Conservation (phyloP, 345 rosid species). For the Ceriops tagal region DNA sequence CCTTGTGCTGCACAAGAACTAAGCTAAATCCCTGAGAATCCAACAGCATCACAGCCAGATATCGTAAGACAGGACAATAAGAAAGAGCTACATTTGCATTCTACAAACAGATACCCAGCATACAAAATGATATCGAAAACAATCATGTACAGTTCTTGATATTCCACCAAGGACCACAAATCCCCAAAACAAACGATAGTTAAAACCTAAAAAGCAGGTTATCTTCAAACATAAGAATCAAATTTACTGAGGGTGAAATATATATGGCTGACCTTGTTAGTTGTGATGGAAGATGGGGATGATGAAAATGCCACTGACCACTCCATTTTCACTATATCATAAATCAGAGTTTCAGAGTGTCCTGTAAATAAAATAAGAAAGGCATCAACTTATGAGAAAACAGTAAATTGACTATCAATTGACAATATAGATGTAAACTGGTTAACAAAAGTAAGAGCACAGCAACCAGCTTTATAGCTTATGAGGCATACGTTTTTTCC, state of each 20-base stretch:
- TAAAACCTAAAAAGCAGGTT: not conserved
- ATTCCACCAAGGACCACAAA: not conserved
- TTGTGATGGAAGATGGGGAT: conserved; percentile 63
- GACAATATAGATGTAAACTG: not conserved
- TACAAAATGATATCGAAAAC: not conserved
- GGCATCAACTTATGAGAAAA: not conserved
- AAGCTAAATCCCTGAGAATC: conserved; percentile 78
- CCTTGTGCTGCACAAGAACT: conserved; percentile 83
- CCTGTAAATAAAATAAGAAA: conserved; percentile 42
- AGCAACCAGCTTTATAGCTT: conserved; percentile 14
- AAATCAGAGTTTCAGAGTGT: conserved; percentile 79
- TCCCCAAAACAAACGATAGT: not conserved
- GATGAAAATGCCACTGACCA: conserved; percentile 82
- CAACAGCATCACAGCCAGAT: not conserved
- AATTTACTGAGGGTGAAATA: not conserved
- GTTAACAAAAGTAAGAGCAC: not conserved
- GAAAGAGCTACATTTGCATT: not conserved
- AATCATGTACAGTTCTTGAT: not conserved
- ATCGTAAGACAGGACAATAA: not conserved
- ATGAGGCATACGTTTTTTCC: conserved; percentile 70
- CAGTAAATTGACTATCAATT: not conserved
- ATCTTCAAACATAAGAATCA: not conserved
- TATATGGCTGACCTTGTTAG: conserved; percentile 55
- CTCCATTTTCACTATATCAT: conserved; percentile 65
- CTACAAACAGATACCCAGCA: not conserved